Conservation (phyloP, 2,329 filamentous ascomycete genomes). For the Neofusicoccum kwambonambiense region DNA sequence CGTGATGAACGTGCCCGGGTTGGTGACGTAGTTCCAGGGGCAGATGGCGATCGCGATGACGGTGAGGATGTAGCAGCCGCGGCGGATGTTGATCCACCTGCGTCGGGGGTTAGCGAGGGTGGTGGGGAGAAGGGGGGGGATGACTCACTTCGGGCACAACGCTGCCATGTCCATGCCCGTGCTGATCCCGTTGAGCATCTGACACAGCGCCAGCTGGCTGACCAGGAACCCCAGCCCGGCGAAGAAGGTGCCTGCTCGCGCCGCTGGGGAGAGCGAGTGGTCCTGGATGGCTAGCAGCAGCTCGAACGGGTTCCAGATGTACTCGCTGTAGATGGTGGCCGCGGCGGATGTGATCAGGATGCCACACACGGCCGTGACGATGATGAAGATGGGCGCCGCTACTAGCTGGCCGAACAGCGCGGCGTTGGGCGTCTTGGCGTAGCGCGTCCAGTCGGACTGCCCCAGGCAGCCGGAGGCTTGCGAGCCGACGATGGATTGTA, state of each 20-base stretch:
- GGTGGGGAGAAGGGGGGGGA: not conserved
- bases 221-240: slow-evolving; percentile 29
- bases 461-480: slow-evolving; percentile 44
- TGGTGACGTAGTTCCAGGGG: slow-evolving; percentile 22
- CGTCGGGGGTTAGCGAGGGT: not conserved
- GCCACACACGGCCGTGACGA: slow-evolving; percentile 39
- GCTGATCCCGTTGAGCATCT: slow-evolving; percentile 27
- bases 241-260: slow-evolving; percentile 31
- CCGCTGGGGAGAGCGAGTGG: slow-evolving; percentile 24
- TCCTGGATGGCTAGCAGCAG: slow-evolving; percentile 28
- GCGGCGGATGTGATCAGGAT: slow-evolving; percentile 44
- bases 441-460: slow-evolving; percentile 47
- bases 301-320: slow-evolving; percentile 41
- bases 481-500: slow-evolving; percentile 45
- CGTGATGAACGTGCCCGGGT: slow-evolving; percentile 18
- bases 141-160: slow-evolving; percentile 24
- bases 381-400: slow-evolving; percentile 39
- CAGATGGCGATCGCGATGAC: slow-evolving; percentile 27
- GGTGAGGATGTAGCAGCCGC: slow-evolving; percentile 26
- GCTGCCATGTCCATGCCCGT: slow-evolving; percentile 30
- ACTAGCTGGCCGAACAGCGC: slow-evolving; percentile 39
- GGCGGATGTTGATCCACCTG: slow-evolving; percentile 21
- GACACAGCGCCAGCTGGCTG: slow-evolving; percentile 27
- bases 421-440: slow-evolving; percentile 30
- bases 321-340: slow-evolving; percentile 32